These are phyloP conservation scores for Tolypocladium endophyticum DNA, from an alignment of 2,329 filamentous ascomycete species.

Conservation along the genomic window DNA sequence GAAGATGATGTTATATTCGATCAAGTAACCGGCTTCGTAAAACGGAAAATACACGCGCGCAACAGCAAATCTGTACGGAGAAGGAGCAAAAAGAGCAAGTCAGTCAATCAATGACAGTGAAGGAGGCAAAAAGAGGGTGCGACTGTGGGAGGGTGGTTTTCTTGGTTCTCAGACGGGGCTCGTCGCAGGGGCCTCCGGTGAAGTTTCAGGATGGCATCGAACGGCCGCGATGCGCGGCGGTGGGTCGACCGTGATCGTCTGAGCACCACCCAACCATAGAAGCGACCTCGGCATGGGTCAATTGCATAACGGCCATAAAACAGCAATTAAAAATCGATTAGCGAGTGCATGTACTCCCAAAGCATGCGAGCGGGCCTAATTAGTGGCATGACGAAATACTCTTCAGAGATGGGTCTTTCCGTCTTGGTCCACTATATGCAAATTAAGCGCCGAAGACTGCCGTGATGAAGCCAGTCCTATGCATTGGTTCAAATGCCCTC, in stretches of 20 bases:
- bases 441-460: not conserved
- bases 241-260: not conserved
- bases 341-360: not conserved
- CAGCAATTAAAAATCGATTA: not conserved
- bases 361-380: not conserved
- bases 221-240: not conserved
- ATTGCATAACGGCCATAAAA: not conserved
- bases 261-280: not conserved
- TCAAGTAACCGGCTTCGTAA: not conserved
- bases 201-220: constrained; percentile 14
- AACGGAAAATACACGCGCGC: not conserved
- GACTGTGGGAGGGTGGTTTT: not conserved
- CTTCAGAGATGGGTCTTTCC: not conserved
- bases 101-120: not conserved
- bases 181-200: constrained; percentile 7
- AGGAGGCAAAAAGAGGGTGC: constrained; percentile 1
- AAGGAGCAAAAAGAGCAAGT: not conserved
- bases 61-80: not conserved
- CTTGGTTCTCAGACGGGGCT: constrained; percentile 1
- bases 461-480: not conserved
- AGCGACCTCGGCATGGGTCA: not conserved
- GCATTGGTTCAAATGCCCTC: not conserved
- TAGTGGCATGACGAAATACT: not conserved
- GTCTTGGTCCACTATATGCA: not conserved
- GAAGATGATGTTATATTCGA: not conserved